Evolutionary conservation across 805 yeast species (phyloP).

Genomic region (Pichia paraexigua): DNA sequence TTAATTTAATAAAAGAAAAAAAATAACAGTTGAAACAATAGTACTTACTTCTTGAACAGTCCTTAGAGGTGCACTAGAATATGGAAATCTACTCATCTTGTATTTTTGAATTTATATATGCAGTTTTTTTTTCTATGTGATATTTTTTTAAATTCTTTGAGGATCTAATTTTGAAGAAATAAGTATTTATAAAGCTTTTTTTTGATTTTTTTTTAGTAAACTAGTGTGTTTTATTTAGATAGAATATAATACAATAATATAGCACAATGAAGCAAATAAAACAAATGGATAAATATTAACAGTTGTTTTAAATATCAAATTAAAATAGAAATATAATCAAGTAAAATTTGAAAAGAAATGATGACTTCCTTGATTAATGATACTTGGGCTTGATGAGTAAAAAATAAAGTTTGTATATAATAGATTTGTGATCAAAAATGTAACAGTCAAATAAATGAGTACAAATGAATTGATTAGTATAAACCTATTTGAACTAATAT

Average conservation of each 20-base stretch:
- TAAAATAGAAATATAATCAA: not conserved
- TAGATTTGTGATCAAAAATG: constrained; percentile 9
- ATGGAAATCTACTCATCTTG: constrained; percentile 54
- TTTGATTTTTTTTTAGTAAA: not conserved
- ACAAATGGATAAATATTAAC: not conserved
- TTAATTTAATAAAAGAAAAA: not conserved
- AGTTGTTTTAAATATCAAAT: not conserved
- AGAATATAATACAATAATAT: constrained; percentile 6
- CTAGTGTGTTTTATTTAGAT: not conserved
- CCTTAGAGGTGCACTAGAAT: constrained; percentile 97
- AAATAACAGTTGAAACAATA: not conserved
- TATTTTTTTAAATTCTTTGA: not conserved
- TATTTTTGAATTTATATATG: not conserved
- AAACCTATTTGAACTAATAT: not conserved
- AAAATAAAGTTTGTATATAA: not conserved
- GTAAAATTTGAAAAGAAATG: not conserved
- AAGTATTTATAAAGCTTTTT: not conserved
- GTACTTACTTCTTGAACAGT: constrained; percentile 83
- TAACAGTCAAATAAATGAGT: constrained; percentile 28
- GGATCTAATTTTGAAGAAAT: not conserved
- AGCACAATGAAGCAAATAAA: not conserved
- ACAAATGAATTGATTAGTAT: constrained; percentile 12
- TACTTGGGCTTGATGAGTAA: not conserved
- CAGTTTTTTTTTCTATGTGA: constrained; percentile 4
- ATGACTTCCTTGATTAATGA: not conserved